Evolutionary conservation across 495 filamentous ascomycete genomes (phyloP).

Genomic region (Penicillium subrubescens): DNA sequence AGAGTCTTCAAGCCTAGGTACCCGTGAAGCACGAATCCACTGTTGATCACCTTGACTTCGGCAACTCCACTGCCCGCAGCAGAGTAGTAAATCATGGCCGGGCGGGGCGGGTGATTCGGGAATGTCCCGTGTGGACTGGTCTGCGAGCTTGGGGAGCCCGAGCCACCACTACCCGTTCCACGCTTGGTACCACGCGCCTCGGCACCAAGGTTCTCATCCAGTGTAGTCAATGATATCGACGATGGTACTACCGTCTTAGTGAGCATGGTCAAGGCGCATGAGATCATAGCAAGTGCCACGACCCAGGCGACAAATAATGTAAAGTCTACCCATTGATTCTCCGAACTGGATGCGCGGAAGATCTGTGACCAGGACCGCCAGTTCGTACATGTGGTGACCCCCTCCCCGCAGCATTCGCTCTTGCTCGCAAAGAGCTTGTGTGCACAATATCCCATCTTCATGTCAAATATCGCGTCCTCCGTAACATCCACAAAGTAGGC

Average conservation of each 20-base stretch:
- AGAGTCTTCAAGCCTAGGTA: slow-evolving; percentile 91
- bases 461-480: slow-evolving; percentile 82
- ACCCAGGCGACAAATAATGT: slow-evolving; percentile 70
- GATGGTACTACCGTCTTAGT: slow-evolving; percentile 93
- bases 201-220: slow-evolving; percentile 78
- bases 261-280: slow-evolving; percentile 78
- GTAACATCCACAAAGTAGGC: slow-evolving; percentile 89
- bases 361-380: slow-evolving; percentile 80
- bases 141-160: slow-evolving; percentile 43
- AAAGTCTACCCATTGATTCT: slow-evolving; percentile 70
- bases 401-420: slow-evolving; percentile 74
- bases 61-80: slow-evolving; percentile 96
- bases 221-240: slow-evolving; percentile 76
- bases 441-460: slow-evolving; percentile 86
- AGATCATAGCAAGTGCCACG: slow-evolving; percentile 68
- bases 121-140: slow-evolving; percentile 30
- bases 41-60: slow-evolving; percentile 96
- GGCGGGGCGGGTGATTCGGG: slow-evolving; percentile 36
- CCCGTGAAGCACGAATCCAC: slow-evolving; percentile 95
- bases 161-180: slow-evolving; percentile 27
- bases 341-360: slow-evolving; percentile 53
- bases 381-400: slow-evolving; percentile 57
- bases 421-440: slow-evolving; percentile 70
- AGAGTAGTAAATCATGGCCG: slow-evolving; percentile 91
- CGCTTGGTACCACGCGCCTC: slow-evolving; percentile 48